Percentiles rank a stretch among this genome's conserved stretches.
These are phyloP conservation scores for Phytopythium delawarense DNA, from an alignment of 352 stramenopile genomes.

Conservation along the genomic window DNA sequence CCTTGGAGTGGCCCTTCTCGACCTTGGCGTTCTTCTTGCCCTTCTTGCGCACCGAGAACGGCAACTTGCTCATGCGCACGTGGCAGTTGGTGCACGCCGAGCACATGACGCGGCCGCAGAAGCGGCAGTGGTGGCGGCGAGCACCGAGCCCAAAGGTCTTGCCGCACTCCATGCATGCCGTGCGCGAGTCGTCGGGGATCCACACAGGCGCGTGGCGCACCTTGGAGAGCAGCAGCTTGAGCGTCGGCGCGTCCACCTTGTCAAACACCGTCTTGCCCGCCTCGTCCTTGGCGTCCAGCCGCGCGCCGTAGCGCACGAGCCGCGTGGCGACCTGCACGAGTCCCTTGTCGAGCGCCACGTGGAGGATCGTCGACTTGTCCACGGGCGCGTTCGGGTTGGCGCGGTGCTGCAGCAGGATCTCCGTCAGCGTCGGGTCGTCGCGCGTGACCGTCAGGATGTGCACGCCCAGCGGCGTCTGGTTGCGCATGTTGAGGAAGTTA, in stretches of 20 bases:
- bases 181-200: constrained; percentile 43
- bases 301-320: constrained; percentile 48
- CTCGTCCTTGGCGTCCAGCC: constrained; percentile 56
- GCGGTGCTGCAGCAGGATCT: constrained; percentile 51
- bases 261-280: constrained; percentile 59
- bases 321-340: constrained; percentile 45
- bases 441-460: constrained; percentile 53
- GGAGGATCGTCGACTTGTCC: constrained; percentile 58
- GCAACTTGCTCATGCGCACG: constrained; percentile 43
- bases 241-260: constrained; percentile 37
- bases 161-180: constrained; percentile 51
- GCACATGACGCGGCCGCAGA: constrained; percentile 53
- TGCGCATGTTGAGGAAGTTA: constrained; percentile 66
- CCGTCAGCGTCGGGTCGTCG: constrained; percentile 56
- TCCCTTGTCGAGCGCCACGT: constrained; percentile 55
- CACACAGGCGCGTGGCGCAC: constrained; percentile 40
- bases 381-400: constrained; percentile 54
- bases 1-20: constrained; percentile 40
- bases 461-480: constrained; percentile 61
- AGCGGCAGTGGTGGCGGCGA: constrained; percentile 55
- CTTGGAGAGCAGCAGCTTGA: constrained; percentile 52
- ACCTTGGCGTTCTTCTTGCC: constrained; percentile 52
- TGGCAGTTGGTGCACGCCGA: constrained; percentile 39
- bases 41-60: constrained; percentile 32
- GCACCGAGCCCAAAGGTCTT: constrained; percentile 46